These are phyloP conservation scores for Echinosophora koreensis DNA, from an alignment of 306 rosid species.

Conservation along the genomic window DNA sequence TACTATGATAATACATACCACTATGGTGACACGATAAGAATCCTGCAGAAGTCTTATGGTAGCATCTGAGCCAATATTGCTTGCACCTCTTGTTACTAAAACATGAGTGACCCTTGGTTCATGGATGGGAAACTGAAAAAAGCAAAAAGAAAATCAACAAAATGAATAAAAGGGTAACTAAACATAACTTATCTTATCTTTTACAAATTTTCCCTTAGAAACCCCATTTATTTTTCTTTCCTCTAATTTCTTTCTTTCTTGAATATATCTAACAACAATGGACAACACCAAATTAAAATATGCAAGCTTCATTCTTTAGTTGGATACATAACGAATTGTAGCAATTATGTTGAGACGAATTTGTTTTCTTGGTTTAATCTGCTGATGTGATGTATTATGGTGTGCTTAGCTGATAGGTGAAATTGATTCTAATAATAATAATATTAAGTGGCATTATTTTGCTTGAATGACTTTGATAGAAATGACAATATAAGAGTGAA, in stretches of 20 bases:
- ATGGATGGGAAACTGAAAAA: slow-evolving; percentile 71
- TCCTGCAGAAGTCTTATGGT: slow-evolving; percentile 80
- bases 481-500: no score
- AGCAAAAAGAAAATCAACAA: neutral
- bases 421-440: no score
- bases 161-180: slow-evolving; percentile 15
- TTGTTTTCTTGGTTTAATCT: no score
- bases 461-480: no score
- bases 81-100: slow-evolving; percentile 97
- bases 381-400: no score
- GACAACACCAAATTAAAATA: neutral
- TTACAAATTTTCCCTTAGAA: slow-evolving; percentile 7
- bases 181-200: slow-evolving; percentile 1
- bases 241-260: neutral
- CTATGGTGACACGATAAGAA: slow-evolving; percentile 88
- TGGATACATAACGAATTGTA: neutral
- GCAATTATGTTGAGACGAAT: no score
- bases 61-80: slow-evolving; percentile 95
- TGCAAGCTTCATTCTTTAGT: neutral
- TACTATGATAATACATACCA: slow-evolving; percentile 65
- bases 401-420: no score
- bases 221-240: neutral
- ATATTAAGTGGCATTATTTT: no score
- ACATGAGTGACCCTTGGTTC: slow-evolving; percentile 90
- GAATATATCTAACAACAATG: slow-evolving; percentile 6